phyloP scores from a whole-genome alignment of 305 asterid genomes.

The Fraxinus velutina region DNA sequence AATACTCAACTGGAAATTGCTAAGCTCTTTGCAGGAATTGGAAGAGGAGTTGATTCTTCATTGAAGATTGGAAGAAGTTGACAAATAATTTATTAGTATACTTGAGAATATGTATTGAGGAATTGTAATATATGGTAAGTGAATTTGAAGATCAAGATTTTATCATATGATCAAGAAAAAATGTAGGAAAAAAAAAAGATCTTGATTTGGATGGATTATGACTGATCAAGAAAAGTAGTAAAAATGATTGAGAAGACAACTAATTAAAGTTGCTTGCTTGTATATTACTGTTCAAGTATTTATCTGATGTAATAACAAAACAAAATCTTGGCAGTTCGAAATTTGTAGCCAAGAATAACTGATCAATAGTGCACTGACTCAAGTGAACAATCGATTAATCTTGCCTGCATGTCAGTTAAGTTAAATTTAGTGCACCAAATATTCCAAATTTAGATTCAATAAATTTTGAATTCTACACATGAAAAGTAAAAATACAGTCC shows the following conservation, averaged over 20 bases:
- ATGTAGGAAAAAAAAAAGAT: no score
- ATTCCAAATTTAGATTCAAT: no score
- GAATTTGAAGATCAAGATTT: background rate
- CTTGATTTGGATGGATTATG: background rate
- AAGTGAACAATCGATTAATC: background rate
- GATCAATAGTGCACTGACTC: background rate
- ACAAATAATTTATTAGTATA: background rate
- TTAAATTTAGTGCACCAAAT: no score
- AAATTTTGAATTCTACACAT: no score
- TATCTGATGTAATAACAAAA: background rate
- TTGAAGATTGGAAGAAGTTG: slow-evolving; percentile 46
- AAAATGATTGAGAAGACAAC: background rate
- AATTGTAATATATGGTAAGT: background rate
- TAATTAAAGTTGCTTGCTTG: background rate
- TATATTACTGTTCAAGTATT: background rate
- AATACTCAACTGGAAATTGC: slow-evolving; percentile 80
- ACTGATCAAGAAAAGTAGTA: background rate
- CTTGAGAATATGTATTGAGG: background rate
- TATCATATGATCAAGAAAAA: no score
- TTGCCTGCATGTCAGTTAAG: no score
- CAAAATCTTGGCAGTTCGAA: background rate
- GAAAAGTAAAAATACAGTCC: no score
- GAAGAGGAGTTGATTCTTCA: slow-evolving; percentile 43
- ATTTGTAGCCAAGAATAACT: background rate
- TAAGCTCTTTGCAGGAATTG: slow-evolving; percentile 51